Evolutionary conservation across 768 basidiomycete species (phyloP).

Genomic region (Porphyrellus cyaneotinctus): DNA sequence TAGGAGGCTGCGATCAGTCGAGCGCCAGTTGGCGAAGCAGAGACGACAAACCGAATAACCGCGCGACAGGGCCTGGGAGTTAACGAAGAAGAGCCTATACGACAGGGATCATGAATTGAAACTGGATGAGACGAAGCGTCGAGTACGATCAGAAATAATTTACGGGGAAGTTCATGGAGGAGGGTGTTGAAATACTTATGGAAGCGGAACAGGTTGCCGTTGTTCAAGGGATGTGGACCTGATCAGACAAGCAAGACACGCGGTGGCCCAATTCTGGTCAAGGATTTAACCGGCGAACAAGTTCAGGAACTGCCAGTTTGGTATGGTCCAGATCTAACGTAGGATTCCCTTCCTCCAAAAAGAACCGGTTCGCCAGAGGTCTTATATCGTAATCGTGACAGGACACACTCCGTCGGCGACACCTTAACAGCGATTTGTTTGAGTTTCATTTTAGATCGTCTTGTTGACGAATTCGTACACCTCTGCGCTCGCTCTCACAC

Average conservation of each 20-base stretch:
- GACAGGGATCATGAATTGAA: slow-evolving; percentile 27
- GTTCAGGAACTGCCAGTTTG: slow-evolving; percentile 3
- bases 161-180: slow-evolving; percentile 25
- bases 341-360: slow-evolving; percentile 10
- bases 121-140: not conserved
- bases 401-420: slow-evolving; percentile 17
- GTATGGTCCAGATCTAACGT: slow-evolving; percentile 12
- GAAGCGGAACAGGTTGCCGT: slow-evolving; percentile 21
- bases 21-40: not conserved
- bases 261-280: slow-evolving; percentile 23
- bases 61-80: not conserved
- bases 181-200: slow-evolving; percentile 31
- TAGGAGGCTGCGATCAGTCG: slow-evolving; percentile 8
- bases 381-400: slow-evolving; percentile 7
- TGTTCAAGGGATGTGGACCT: slow-evolving; percentile 24
- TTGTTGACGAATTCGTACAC: slow-evolving; percentile 16
- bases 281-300: slow-evolving; percentile 20
- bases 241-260: slow-evolving; percentile 26
- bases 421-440: slow-evolving; percentile 27
- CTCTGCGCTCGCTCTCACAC: slow-evolving; percentile 21
- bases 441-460: slow-evolving; percentile 31
- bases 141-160: slow-evolving; percentile 27
- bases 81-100: slow-evolving; percentile 13
- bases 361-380: slow-evolving; percentile 19
- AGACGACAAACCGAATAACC: slow-evolving; percentile 8